These are phyloP conservation scores for Patellifolia procumbens DNA, from an alignment of 179 eudicot genomes.

Conservation along the genomic window DNA sequence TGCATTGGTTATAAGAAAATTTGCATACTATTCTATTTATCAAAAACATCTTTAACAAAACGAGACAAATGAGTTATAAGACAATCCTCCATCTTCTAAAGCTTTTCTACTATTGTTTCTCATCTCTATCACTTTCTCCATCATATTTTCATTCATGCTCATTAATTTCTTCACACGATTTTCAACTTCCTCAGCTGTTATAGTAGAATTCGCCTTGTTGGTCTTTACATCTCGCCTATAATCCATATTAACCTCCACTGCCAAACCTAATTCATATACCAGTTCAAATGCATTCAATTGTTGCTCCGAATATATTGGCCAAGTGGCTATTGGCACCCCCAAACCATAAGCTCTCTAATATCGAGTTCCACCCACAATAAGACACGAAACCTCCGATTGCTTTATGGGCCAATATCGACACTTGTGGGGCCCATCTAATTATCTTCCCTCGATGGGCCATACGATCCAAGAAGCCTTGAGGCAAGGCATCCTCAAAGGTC, in stretches of 20 bases:
- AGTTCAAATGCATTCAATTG: no score
- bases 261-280: background rate
- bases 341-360: constrained; percentile 16
- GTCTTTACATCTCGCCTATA: background rate
- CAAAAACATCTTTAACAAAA: no score
- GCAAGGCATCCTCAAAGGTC: background rate
- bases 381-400: constrained; percentile 20
- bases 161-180: background rate
- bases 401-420: constrained; percentile 1
- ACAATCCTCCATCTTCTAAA: no score
- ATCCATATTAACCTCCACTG: constrained; percentile 11
- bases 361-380: constrained; percentile 19
- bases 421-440: constrained; percentile 14
- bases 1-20: no score
- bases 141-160: background rate
- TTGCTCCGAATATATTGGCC: constrained; percentile 16
- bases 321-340: constrained; percentile 15
- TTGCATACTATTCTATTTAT: no score
- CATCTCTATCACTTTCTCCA: no score
- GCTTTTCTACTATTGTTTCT: no score
- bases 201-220: background rate
- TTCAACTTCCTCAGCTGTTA: constrained; percentile 4
- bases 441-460: background rate
- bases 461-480: background rate
- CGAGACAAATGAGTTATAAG: no score